Evolutionary conservation across 768 basidiomycete species (phyloP).

Genomic region (Hygrophorus russula): DNA sequence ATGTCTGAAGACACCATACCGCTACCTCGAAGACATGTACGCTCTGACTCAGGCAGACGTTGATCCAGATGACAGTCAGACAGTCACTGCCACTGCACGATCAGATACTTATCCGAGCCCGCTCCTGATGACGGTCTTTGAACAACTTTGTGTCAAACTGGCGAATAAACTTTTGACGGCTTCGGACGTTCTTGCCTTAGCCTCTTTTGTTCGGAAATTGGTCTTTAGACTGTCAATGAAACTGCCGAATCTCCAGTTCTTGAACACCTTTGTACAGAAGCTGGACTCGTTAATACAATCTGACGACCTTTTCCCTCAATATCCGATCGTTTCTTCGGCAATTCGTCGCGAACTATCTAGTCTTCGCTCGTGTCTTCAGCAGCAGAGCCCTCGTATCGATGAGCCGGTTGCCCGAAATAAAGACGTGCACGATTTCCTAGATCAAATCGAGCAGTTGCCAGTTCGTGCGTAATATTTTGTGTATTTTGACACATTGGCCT

Average conservation of each 20-base stretch:
- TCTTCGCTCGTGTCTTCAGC: conserved; percentile 24
- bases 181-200: conserved; percentile 52
- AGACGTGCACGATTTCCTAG: conserved; percentile 33
- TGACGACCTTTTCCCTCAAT: conserved; percentile 20
- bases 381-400: conserved; percentile 7
- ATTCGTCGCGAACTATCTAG: conserved; percentile 34
- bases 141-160: conserved; percentile 67
- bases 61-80: background rate
- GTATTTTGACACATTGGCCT: background rate
- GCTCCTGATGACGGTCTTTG: conserved; percentile 67
- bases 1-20: conserved; percentile 73
- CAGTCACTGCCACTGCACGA: conserved; percentile 5
- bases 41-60: conserved; percentile 16
- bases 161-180: conserved; percentile 39
- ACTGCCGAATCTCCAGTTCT: conserved; percentile 29
- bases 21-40: conserved; percentile 68
- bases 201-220: conserved; percentile 55
- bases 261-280: conserved; percentile 22
- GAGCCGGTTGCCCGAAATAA: conserved; percentile 5
- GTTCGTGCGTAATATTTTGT: conserved; percentile 29
- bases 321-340: conserved; percentile 24
- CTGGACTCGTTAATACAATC: conserved; percentile 23
- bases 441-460: conserved; percentile 26
- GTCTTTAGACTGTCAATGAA: conserved; percentile 46
- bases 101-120: conserved; percentile 48